These are phyloP conservation scores for Lactarius vividus DNA, from an alignment of 768 basidiomycete genomes.

Conservation along the genomic window DNA sequence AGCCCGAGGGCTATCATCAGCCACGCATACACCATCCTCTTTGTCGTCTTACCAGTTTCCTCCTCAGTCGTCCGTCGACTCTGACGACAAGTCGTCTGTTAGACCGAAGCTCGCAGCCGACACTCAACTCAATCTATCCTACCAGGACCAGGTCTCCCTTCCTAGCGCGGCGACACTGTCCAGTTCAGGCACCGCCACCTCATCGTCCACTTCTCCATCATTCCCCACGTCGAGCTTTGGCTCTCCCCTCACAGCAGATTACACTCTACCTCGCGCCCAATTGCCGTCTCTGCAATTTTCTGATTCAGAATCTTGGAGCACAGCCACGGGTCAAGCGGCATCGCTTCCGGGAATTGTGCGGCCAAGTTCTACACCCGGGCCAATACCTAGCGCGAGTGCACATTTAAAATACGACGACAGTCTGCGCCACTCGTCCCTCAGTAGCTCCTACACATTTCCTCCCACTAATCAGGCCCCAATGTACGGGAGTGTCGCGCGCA, in stretches of 20 bases:
- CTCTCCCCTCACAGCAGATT: constrained; percentile 47
- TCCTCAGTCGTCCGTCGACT: constrained; percentile 40
- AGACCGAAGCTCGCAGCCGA: constrained; percentile 53
- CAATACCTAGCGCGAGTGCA: constrained; percentile 32
- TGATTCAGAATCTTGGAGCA: constrained; percentile 27
- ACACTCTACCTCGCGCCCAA: constrained; percentile 58
- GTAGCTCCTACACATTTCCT: constrained; percentile 37
- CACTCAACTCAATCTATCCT: constrained; percentile 45
- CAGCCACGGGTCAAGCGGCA: constrained; percentile 11
- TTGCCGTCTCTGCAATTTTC: constrained; percentile 35
- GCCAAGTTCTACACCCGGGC: constrained; percentile 30
- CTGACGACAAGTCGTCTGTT: constrained; percentile 38
- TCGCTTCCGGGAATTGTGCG: constrained; percentile 28
- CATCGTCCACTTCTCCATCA: constrained; percentile 28
- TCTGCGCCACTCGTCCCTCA: constrained; percentile 67
- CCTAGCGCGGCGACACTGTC: constrained; percentile 45
- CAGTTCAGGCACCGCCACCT: constrained; percentile 23
- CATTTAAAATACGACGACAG: constrained; percentile 68
- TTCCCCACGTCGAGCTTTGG: constrained; percentile 30
- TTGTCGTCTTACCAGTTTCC: constrained; percentile 60
- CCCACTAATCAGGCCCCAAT: constrained; percentile 36
- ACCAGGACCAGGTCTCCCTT: constrained; percentile 48
- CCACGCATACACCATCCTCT: constrained; percentile 28
- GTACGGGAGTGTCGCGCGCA: constrained; percentile 66
- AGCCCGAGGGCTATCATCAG: constrained; percentile 33